phyloP scores from a whole-genome alignment of 2,329 filamentous ascomycete species.

The Fusarium sp. region DNA sequence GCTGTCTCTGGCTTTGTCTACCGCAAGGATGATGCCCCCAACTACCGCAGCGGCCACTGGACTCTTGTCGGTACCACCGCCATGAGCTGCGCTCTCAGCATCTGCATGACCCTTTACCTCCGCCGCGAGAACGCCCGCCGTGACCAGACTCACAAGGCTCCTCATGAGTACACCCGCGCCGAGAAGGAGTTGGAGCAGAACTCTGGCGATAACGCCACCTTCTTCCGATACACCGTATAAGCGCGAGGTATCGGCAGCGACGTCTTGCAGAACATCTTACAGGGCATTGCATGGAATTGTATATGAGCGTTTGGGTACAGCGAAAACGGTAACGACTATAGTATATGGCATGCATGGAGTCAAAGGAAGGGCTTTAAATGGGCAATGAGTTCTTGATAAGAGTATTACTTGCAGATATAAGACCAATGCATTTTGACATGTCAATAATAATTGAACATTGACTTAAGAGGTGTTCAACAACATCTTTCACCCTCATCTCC shows the following conservation, averaged over 20 bases:
- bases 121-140: constrained; percentile 68
- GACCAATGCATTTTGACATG: constrained; percentile 26
- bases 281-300: constrained; percentile 40
- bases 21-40: constrained; percentile 60
- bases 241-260: constrained; percentile 12
- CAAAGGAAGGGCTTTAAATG: constrained; percentile 13
- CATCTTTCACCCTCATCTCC: neutral
- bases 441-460: constrained; percentile 35
- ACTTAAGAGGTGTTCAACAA: constrained; percentile 25
- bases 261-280: constrained; percentile 45
- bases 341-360: constrained; percentile 24
- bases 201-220: constrained; percentile 68
- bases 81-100: constrained; percentile 64
- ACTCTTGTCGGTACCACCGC: constrained; percentile 68
- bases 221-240: constrained; percentile 67
- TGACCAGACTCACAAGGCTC: constrained; percentile 62
- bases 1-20: constrained; percentile 54
- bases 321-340: constrained; percentile 23
- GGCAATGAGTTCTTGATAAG: constrained; percentile 22
- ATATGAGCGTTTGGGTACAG: constrained; percentile 38
- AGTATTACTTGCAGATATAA: constrained; percentile 27
- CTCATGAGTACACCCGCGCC: constrained; percentile 64
- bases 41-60: constrained; percentile 71
- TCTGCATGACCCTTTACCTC: constrained; percentile 70
- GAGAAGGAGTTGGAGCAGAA: constrained; percentile 67